Evolutionary conservation across 768 basidiomycete genomes (phyloP), one percentile per base, ranked within the genome.

Genomic region (Calocybe indica): DNA sequence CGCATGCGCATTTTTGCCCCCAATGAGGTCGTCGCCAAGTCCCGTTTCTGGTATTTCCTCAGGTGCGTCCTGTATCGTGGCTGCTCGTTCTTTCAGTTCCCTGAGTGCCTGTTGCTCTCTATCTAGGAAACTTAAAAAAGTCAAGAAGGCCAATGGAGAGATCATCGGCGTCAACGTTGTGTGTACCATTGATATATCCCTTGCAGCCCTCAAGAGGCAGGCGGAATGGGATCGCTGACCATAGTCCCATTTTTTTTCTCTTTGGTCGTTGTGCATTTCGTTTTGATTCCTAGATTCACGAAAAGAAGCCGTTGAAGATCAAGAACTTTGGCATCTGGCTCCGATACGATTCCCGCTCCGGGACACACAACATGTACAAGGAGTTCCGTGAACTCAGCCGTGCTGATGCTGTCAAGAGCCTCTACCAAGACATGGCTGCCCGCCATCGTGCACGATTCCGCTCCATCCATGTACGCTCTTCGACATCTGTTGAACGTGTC

Each of bases 351-450:
- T 98, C 95, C 46, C 92, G 95, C 60, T 96, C 94, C 44, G 96
- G 96, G 54, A 99, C 96, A 40, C 96, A 98, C 85, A 99, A 99
- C 84, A 95, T 97, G 93, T 96, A 96, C 88, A 94, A 94, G 82
- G 88, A 91, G 71, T 97, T 91, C 88, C 91, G 93, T 63, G 95
- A 98, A 61, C 85, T 99, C 59, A 79, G 79, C 58, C 86, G 96
- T 55, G 85, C 91, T 51, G 94, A 91, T 66, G 95, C 96, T 49
- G 96, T 98, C 66, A 93, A 89, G 79, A 78, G 85, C 59, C 71
- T 97, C 67, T 98, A 98, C 83, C 95, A 98, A 75, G 95, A 98
- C 73, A 97, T 99, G 95, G 92, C 96, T 61, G 93, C 96, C 53
- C 82, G 94, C 58, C 95, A 99, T 72, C 92, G 95, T 73, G 96